phyloP scores from a whole-genome alignment of 2,329 filamentous ascomycete species.

The Penicillium sp. region DNA sequence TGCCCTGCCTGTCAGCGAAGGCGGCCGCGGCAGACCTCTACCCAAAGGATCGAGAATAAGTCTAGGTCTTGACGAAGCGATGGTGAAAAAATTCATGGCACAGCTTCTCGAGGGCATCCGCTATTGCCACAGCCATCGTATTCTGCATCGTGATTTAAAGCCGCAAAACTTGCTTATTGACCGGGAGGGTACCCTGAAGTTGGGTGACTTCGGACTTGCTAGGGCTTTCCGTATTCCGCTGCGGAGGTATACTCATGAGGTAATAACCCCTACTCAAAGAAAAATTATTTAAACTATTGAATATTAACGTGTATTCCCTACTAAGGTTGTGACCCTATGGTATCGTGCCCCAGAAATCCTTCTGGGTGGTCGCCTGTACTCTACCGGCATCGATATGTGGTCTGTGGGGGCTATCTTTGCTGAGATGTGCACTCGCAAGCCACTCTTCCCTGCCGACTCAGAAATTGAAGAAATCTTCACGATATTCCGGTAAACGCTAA shows the following conservation, averaged over 20 bases:
- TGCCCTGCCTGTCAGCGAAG: conserved; percentile 76
- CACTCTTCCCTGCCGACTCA: conserved; percentile 86
- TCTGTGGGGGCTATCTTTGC: conserved; percentile 92
- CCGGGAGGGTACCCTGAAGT: conserved; percentile 80
- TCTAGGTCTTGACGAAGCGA: conserved; percentile 71
- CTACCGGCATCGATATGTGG: conserved; percentile 95
- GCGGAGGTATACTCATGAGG: conserved; percentile 88
- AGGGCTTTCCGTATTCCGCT: conserved; percentile 88
- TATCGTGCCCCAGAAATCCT: conserved; percentile 89
- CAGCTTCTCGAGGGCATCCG: conserved; percentile 79
- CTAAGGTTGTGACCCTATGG: conserved; percentile 82
- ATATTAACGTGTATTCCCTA: neutral
- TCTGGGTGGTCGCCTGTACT: conserved; percentile 85
- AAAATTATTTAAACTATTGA: neutral
- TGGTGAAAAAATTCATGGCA: conserved; percentile 91
- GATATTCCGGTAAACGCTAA: conserved; percentile 70
- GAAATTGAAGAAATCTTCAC: conserved; percentile 95
- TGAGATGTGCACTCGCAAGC: conserved; percentile 93
- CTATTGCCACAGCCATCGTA: conserved; percentile 85
- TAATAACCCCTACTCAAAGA: conserved; percentile 27
- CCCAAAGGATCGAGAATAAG: conserved; percentile 70
- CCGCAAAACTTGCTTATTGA: conserved; percentile 88
- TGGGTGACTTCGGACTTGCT: conserved; percentile 86
- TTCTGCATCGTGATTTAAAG: conserved; percentile 85
- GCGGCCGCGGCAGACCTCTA: conserved; percentile 78